These are phyloP conservation scores for Suhomyces prunicola DNA, from an alignment of 805 yeast species.

Conservation along the genomic window DNA sequence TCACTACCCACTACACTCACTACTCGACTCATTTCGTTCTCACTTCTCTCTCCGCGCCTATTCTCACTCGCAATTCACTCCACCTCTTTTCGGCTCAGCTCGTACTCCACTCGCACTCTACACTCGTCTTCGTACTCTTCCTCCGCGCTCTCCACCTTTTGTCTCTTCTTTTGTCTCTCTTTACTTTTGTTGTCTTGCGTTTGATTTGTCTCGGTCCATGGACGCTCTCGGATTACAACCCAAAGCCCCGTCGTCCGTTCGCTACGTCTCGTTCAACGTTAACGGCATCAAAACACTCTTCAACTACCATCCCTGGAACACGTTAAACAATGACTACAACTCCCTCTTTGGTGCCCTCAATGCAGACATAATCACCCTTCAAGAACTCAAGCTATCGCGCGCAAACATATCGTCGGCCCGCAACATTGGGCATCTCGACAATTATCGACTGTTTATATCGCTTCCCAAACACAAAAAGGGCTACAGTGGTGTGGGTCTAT, in stretches of 20 bases:
- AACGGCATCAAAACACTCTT: constrained; percentile 80
- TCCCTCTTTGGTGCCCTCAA: constrained; percentile 50
- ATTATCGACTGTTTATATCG: constrained; percentile 64
- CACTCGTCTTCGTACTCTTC: not conserved
- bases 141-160: not conserved
- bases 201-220: not conserved
- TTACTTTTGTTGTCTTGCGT: not conserved
- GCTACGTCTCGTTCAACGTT: constrained; percentile 75
- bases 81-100: not conserved
- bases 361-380: constrained; percentile 81
- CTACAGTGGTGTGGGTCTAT: constrained; percentile 89
- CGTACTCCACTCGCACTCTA: not conserved
- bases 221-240: not conserved
- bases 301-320: constrained; percentile 82
- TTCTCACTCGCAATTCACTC: not conserved
- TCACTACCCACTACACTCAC: not conserved
- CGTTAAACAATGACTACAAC: constrained; percentile 35
- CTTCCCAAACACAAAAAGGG: constrained; percentile 72
- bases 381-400: constrained; percentile 67
- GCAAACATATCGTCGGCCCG: constrained; percentile 18
- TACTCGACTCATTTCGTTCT: too few relatives aligned
- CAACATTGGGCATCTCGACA: constrained; percentile 54
- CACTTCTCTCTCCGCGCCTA: too few relatives aligned
- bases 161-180: not conserved
- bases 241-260: constrained; percentile 16